Evolutionary conservation across 306 rosid genomes (phyloP), one percentile per base, ranked within the genome.

Genomic region (Parietaria judaica): DNA sequence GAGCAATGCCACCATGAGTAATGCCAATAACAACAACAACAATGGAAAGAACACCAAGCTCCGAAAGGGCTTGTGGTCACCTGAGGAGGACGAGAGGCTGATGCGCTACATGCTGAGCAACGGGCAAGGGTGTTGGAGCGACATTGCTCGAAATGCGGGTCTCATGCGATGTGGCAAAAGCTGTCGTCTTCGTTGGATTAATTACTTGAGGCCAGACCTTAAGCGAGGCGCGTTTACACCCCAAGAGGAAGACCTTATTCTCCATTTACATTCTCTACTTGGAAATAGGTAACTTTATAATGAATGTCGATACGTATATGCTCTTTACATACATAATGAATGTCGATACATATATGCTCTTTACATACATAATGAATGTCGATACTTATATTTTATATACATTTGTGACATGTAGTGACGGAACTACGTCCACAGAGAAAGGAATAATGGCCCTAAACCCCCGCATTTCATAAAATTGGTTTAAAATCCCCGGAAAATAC

Each of bases 121-220:
- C 47, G 97, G 96, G 51, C 95, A 91, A 79, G 97, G 97, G 0
- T 91, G 97, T 31, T 91, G 97, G 97, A 87, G 86, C 72, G 95
- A 91, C 76, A 80, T 87, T 63, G 96, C 97, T 3, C 80, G 84
- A 57, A 91, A 85, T 71, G 90, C 95, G 2, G 97, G 91, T 3
- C 95, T 91, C 43, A 87, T 77, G 23, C 74, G 97, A 36, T 91
- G 97, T 36, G 97, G 97, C 0, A 91, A 91, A 71, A 91, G 97
- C 44, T 91, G 97, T 47, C 87, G 97, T n/a, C 96, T 91, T 37
- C 97, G 97, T 14, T 91, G 97, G 97, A 91, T 91, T 51, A 91
- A 91, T 65, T 91, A 91, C 80, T 68, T 91, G 63, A 78, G 97
- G 63, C 97, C 97, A 11, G 97, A 91, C 64, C 97, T 91, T 49